Conservation (phyloP, 768 basidiomycete species). For the Calocera cornea region DNA sequence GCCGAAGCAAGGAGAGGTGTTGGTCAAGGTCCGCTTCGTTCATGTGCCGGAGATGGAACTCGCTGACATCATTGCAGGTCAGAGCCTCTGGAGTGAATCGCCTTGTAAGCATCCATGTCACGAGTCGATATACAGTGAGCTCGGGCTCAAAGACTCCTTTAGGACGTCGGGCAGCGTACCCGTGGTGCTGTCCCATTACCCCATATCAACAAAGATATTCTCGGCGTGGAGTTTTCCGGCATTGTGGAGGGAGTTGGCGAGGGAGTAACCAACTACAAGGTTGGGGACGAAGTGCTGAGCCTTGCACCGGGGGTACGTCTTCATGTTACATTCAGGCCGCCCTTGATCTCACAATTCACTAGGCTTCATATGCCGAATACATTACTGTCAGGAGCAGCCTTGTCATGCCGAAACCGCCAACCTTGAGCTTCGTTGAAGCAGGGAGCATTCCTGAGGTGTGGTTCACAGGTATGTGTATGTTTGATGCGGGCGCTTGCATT, state of each 20-base stretch:
- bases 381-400: constrained; percentile 52
- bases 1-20: constrained; percentile 43
- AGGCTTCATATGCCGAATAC: constrained; percentile 90
- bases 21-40: constrained; percentile 49
- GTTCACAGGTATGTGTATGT: constrained; percentile 50
- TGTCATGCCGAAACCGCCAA: constrained; percentile 56
- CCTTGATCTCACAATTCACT: neutral
- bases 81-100: constrained; percentile 81
- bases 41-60: neutral
- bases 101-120: constrained; percentile 45
- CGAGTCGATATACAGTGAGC: too few relatives aligned
- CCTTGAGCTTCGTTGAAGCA: constrained; percentile 71
- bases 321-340: neutral
- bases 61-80: constrained; percentile 31
- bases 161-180: neutral
- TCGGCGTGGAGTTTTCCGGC: constrained; percentile 84
- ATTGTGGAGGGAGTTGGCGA: constrained; percentile 41
- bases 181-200: neutral
- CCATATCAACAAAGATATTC: constrained; percentile 36
- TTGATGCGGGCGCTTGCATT: neutral
- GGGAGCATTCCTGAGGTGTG: constrained; percentile 82
- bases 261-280: constrained; percentile 39
- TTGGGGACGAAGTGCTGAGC: constrained; percentile 65
- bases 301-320: constrained; percentile 59
- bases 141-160: too few relatives aligned